Conservation (phyloP, 2,329 filamentous ascomycete species). For the Fusarium circinatum region DNA sequence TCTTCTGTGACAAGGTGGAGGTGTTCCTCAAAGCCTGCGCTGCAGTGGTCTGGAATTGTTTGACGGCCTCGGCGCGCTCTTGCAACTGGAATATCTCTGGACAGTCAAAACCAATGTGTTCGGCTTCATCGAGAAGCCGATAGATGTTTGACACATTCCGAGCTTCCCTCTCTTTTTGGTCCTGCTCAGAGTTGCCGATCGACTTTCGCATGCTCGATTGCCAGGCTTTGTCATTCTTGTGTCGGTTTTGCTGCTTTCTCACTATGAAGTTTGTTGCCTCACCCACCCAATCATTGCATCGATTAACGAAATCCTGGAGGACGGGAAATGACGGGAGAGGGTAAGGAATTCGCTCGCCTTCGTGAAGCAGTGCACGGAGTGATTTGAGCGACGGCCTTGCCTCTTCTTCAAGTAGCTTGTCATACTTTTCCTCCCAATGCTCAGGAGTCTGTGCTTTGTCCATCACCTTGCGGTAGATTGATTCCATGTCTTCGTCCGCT, state of each 20-base stretch:
- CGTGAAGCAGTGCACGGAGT: constrained; percentile 83
- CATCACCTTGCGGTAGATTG: constrained; percentile 77
- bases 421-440: constrained; percentile 89
- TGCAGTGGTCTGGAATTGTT: constrained; percentile 83
- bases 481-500: constrained; percentile 74
- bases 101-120: constrained; percentile 91
- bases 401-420: constrained; percentile 84
- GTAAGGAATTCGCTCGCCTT: constrained; percentile 96
- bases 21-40: constrained; percentile 75
- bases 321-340: constrained; percentile 84
- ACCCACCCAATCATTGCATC: constrained; percentile 97
- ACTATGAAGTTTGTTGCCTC: constrained; percentile 97
- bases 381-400: constrained; percentile 86
- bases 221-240: constrained; percentile 92
- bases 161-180: constrained; percentile 85
- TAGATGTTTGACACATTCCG: constrained; percentile 91
- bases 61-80: constrained; percentile 86
- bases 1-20: constrained; percentile 70
- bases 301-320: constrained; percentile 89
- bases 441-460: constrained; percentile 90
- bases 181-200: constrained; percentile 63
- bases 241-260: constrained; percentile 95
- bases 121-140: constrained; percentile 83
- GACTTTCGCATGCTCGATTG: constrained; percentile 78
- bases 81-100: constrained; percentile 87